Conservation (phyloP, 352 stramenopile genomes). For the Pythium chondricola region DNA sequence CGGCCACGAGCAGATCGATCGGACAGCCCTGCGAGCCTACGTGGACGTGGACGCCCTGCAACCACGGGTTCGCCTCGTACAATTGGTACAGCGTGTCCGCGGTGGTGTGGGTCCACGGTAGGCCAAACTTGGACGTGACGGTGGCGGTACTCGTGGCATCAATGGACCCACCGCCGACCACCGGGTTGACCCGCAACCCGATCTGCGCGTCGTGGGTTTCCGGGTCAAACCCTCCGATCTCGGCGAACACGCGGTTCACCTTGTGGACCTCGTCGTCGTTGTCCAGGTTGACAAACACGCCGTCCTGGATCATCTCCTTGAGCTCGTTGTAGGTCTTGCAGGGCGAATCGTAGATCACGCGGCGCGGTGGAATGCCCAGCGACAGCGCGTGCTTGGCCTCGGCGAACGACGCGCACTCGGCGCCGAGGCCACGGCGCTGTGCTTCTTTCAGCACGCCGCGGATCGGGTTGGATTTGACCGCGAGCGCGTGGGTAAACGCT, state of each 20-base stretch:
- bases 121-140: conserved; percentile 88
- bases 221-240: conserved; percentile 22
- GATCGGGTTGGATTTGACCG: conserved; percentile 78
- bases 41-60: conserved; percentile 87
- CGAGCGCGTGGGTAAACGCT: conserved; percentile 69
- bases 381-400: conserved; percentile 78
- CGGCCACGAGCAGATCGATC: conserved; percentile 76
- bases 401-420: conserved; percentile 77
- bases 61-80: conserved; percentile 69
- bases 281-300: conserved; percentile 90
- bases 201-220: conserved; percentile 49
- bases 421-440: conserved; percentile 42
- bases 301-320: conserved; percentile 59
- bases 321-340: conserved; percentile 89
- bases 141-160: conserved; percentile 83
- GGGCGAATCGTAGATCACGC: conserved; percentile 89
- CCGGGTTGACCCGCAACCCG: conserved; percentile 88
- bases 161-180: conserved; percentile 86
- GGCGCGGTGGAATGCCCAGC: conserved; percentile 58
- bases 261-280: conserved; percentile 88
- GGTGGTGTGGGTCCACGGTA: conserved; percentile 61
- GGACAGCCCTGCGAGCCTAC: conserved; percentile 84
- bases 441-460: conserved; percentile 55
- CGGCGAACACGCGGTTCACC: conserved; percentile 47
- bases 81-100: conserved; percentile 42